Conservation (phyloP, 306 rosid genomes). For the Fagus sylvatica region DNA sequence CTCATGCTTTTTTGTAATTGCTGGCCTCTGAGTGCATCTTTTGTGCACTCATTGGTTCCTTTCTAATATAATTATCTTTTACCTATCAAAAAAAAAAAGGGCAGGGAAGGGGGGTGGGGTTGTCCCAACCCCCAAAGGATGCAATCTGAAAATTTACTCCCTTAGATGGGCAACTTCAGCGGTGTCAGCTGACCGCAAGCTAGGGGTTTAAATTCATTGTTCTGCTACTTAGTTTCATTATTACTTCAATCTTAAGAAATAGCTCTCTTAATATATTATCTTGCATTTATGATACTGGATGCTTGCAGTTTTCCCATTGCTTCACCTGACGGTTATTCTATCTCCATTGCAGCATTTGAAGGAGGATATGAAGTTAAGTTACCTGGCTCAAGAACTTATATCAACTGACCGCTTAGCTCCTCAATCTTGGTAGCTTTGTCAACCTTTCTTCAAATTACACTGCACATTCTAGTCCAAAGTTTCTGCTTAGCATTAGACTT, state of each 20-base stretch:
- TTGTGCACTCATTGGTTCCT: too few relatives aligned
- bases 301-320: conserved; percentile 13
- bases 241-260: background rate
- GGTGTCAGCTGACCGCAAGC: background rate
- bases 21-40: too few relatives aligned
- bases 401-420: conserved; percentile 94
- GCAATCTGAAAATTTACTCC: background rate
- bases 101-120: background rate
- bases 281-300: background rate
- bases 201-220: background rate
- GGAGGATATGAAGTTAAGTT: conserved; percentile 98
- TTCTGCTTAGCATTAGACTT: background rate
- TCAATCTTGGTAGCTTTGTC: conserved; percentile 82
- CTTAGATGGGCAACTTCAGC: conserved; percentile 10
- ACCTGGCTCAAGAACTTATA: conserved; percentile 87
- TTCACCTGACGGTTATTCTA: conserved; percentile 29
- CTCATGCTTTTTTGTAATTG: too few relatives aligned
- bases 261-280: background rate
- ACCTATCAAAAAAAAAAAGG: too few relatives aligned
- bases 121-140: background rate
- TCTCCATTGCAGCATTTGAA: conserved; percentile 81
- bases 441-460: conserved; percentile 1
- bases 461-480: background rate
- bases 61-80: too few relatives aligned
- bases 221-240: background rate